phyloP scores from a whole-genome alignment of 371 early-diverging fungal genomes.

The Mucor velutinosus region DNA sequence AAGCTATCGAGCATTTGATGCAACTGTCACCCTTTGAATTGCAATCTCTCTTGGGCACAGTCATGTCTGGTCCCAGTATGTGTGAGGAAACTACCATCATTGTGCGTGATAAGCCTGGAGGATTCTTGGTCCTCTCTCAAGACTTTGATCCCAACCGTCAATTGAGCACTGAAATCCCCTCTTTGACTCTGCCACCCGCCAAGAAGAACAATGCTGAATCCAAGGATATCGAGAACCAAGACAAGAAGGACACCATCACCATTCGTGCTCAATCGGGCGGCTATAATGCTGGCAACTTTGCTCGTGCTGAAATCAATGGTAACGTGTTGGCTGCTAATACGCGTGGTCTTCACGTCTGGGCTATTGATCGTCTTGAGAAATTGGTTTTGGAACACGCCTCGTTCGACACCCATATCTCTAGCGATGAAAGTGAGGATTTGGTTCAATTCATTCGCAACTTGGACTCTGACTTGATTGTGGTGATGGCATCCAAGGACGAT shows the following conservation, averaged over 20 bases:
- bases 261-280: constrained; percentile 77
- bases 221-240: background rate
- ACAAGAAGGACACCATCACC: constrained; percentile 17
- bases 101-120: constrained; percentile 52
- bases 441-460: constrained; percentile 67
- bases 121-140: constrained; percentile 40
- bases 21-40: constrained; percentile 81
- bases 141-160: constrained; percentile 22
- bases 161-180: constrained; percentile 20
- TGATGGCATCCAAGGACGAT: constrained; percentile 76
- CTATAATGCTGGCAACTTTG: constrained; percentile 75
- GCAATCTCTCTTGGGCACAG: constrained; percentile 73
- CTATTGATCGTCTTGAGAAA: constrained; percentile 71
- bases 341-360: constrained; percentile 79
- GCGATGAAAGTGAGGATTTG: constrained; percentile 72
- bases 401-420: constrained; percentile 79
- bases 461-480: constrained; percentile 65
- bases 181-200: constrained; percentile 17
- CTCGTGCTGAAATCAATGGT: constrained; percentile 70
- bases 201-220: background rate
- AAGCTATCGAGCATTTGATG: constrained; percentile 82
- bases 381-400: constrained; percentile 66
- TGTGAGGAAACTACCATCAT: constrained; percentile 49
- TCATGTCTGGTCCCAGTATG: constrained; percentile 71
- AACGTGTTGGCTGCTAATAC: constrained; percentile 55